phyloP scores from a whole-genome alignment of 1,284 basidiomycete species.

The Heterobasidion annosum region DNA sequence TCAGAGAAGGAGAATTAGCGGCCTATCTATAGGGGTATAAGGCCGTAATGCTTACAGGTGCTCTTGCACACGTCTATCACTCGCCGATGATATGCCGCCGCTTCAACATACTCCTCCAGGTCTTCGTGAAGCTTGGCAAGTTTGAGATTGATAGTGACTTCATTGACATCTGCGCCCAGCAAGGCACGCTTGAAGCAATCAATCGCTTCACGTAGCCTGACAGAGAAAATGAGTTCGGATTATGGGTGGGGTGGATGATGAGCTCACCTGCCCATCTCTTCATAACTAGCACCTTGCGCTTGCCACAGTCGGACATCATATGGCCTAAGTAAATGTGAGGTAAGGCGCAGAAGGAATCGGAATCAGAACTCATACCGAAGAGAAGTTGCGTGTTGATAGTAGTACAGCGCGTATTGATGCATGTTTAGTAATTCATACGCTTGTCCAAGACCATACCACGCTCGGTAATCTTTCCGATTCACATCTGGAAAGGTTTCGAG shows the following conservation, averaged over 20 bases:
- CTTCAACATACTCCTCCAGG: slow-evolving; percentile 56
- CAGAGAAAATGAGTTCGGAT: slow-evolving; percentile 4
- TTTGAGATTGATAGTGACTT: slow-evolving; percentile 70
- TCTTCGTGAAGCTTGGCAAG: slow-evolving; percentile 70
- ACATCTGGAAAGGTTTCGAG: slow-evolving; percentile 47
- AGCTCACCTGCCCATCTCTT: slow-evolving; percentile 74
- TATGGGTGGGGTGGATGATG: neutral
- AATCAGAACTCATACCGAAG: slow-evolving; percentile 48
- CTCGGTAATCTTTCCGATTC: slow-evolving; percentile 93
- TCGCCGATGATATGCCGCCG: slow-evolving; percentile 63
- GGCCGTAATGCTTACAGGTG: slow-evolving; percentile 23
- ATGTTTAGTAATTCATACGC: slow-evolving; percentile 96
- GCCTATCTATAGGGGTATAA: neutral
- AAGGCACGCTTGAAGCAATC: slow-evolving; percentile 86
- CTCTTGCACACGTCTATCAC: slow-evolving; percentile 71
- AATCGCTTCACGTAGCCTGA: slow-evolving; percentile 78
- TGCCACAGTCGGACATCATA: slow-evolving; percentile 97
- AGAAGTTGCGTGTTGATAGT: slow-evolving; percentile 94
- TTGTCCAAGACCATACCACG: slow-evolving; percentile 98
- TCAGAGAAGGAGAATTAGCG: slow-evolving; percentile 3
- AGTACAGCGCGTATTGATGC: slow-evolving; percentile 93
- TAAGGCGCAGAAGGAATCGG: neutral
- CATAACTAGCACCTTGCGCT: slow-evolving; percentile 90
- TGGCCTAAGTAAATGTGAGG: slow-evolving; percentile 44
- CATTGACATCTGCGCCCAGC: slow-evolving; percentile 74